Evolutionary conservation across 177 flowering plant genomes (phyloP).

Genomic region (Tripterygium wilfordii): DNA sequence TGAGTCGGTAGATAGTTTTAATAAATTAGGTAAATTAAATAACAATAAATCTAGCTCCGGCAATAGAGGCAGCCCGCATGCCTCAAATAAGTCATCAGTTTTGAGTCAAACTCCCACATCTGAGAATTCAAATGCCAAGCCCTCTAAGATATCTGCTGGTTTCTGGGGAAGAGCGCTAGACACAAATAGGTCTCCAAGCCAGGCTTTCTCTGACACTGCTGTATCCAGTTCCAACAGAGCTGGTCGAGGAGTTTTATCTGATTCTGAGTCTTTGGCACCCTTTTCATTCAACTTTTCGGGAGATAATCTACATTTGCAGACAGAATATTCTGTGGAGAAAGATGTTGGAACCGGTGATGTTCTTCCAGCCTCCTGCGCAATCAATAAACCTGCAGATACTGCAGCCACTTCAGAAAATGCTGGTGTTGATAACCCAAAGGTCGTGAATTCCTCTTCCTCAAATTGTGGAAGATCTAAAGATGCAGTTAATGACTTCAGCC

Average conservation of each 20-base stretch:
- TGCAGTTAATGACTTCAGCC: not conserved
- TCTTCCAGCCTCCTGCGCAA: slow-evolving; percentile 4
- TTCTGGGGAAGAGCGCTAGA: slow-evolving; percentile 35
- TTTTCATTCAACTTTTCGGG: slow-evolving; percentile 28
- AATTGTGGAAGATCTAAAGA: slow-evolving; percentile 7
- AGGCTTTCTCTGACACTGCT: slow-evolving; percentile 11
- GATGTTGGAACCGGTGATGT: slow-evolving; percentile 12
- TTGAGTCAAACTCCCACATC: slow-evolving; percentile 11
- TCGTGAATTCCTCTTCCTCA: slow-evolving; percentile 1
- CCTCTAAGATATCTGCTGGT: slow-evolving; percentile 26
- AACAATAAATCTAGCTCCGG: slow-evolving; percentile 16
- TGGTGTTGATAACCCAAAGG: slow-evolving; percentile 1
- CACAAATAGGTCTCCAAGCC: slow-evolving; percentile 15
- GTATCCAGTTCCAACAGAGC: slow-evolving; percentile 15
- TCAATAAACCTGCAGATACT: slow-evolving; percentile 15
- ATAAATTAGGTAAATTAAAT: slow-evolving; percentile 21
- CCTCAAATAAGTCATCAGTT: slow-evolving; percentile 21
- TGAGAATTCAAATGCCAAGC: slow-evolving; percentile 20
- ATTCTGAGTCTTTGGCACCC: slow-evolving; percentile 13
- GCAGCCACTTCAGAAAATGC: slow-evolving; percentile 16
- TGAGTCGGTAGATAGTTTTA: slow-evolving; percentile 19
- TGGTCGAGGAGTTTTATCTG: slow-evolving; percentile 15
- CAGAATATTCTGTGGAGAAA: slow-evolving; percentile 11
- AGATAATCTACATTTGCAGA: slow-evolving; percentile 11
- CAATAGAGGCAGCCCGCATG: slow-evolving; percentile 14